Evolutionary conservation across 2,329 filamentous ascomycete genomes (phyloP), one percentile per base, ranked within the genome.

Genomic region (Sporothrix mexicana): DNA sequence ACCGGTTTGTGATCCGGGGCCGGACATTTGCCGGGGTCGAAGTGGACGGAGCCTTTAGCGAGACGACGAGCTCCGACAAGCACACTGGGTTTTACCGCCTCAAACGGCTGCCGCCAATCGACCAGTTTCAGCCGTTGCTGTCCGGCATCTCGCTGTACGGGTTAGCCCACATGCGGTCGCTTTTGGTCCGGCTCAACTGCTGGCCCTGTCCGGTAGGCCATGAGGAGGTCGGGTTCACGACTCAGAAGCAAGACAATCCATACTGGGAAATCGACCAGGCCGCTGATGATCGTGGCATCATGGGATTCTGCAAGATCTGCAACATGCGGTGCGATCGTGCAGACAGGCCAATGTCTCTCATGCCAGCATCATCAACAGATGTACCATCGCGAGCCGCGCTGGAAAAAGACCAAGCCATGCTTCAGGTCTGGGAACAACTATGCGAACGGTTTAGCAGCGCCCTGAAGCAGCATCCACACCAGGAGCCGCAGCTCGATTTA

Each of bases 111-210:
- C 47, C 64, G 15, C 41, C 17, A 23, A 47, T 23, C 57, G 20
- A 10, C 1, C 64, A 68, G 8, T 51, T 68, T 51, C 47, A 47
- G 15, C 64, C 64, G 0, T 25, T 68, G 23, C 47, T 68, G 4
- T 15, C 3, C 0, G 47, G 9, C 7, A 12, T 68, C 6, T 47
- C 64, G 13, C 23, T 53, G 25, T 53, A 68, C 15, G 64, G 64
- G 1, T 47, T 68, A 5, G 47, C 64, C 0, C 23, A 41, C 45
- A 68, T 68, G 64, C 13, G 43, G 20, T 51, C 49, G 17, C 49
- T 69, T 7, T 17, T 69, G 23, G 17, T 69, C 23, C 45, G 66
- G 25, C 66, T 69, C 10, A 55, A 69, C 17, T 69, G 66, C 66
- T 69, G 66, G 66, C 47, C 66, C 2, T 55, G 45, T 41, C 66